A percentile compares a stretch with the other conserved stretches of the same genome.
phyloP scores from a whole-genome alignment of 2,329 filamentous ascomycete genomes.

The Dactylellina drechsleri region DNA sequence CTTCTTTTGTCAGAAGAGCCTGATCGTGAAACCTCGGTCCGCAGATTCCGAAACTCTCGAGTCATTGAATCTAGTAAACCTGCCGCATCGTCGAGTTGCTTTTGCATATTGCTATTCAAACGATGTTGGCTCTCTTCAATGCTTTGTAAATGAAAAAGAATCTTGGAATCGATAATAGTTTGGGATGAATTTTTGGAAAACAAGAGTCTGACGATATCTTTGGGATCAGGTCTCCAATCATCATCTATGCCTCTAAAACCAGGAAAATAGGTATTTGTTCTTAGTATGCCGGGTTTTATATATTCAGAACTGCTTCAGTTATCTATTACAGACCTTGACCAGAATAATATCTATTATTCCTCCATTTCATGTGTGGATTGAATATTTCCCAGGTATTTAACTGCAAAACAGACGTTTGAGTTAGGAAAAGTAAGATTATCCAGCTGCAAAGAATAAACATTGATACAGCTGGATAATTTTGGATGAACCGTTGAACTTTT shows the following conservation, averaged over 20 bases:
- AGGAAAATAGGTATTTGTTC: slow-evolving; percentile 12
- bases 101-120: slow-evolving; percentile 29
- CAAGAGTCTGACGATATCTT: slow-evolving; percentile 31
- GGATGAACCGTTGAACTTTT: not conserved
- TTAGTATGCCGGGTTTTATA: not conserved
- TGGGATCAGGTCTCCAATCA: slow-evolving; percentile 38
- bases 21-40: slow-evolving; percentile 11
- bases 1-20: slow-evolving; percentile 13
- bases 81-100: slow-evolving; percentile 35
- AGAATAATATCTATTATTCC: slow-evolving; percentile 13
- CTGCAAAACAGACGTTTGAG: slow-evolving; percentile 28
- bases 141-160: slow-evolving; percentile 39
- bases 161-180: slow-evolving; percentile 46
- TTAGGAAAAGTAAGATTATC: slow-evolving; percentile 28
- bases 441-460: slow-evolving; percentile 31
- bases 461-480: not conserved
- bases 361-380: not conserved
- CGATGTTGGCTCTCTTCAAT: slow-evolving; percentile 34
- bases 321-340: slow-evolving; percentile 30
- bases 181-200: slow-evolving; percentile 47
- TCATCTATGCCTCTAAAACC: slow-evolving; percentile 26
- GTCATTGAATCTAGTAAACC: slow-evolving; percentile 32
- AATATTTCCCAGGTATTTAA: slow-evolving; percentile 27
- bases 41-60: slow-evolving; percentile 27
- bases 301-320: not conserved